Evolutionary conservation across 495 filamentous ascomycete genomes (phyloP), one percentile per base, ranked within the genome.

Genomic region (Pyronema domesticum): DNA sequence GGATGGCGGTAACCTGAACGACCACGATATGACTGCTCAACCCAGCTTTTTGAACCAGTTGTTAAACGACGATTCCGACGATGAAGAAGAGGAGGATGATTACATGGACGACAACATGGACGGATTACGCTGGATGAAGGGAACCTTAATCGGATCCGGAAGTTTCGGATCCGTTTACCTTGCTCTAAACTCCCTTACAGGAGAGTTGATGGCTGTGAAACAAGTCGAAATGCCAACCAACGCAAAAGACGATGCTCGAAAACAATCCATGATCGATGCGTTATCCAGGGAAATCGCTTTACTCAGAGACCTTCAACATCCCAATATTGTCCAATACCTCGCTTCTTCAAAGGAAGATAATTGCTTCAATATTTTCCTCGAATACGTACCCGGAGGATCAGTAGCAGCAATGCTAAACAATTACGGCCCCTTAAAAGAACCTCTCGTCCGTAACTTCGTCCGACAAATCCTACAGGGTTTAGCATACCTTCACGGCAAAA

Each of bases 341-440:
- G 91, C 89, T 43, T 94, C 86, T 46, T 84, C 85, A 61, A 87
- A 87, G 36, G 89, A 94, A 56, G 82, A 87, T 53, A 77, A 86
- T 52, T 83, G 94, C 61, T 78, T 99, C 60, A 99, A 99, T 72
- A 99, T 99, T 81, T 99, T 99, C 80, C 78, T 99, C 62, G 91
- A 99, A 69, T 99, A 99, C 69, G 91, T 99, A 7, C 86, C 91
- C 35, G 91, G 91, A 67, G 91, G 91, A 33, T 95, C 89, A 11
- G 93, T 99, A 36, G 89, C 93, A 39, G 89, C 86, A 6, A 94
- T 99, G 85, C 81, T 99, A 56, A 91, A 94, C 67, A 91, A 88
- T 59, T 99, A 99, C 71, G 93, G 94, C 55, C 86, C 88, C 13
- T 80, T 95, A 48, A 81, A 85, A 43, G 91, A 99, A 60, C 86